A percentile compares a stretch with the other conserved stretches of the same genome.
These are phyloP conservation scores for Harringtonia aguacate DNA, from an alignment of 2,329 filamentous ascomycete genomes.

Conservation along the genomic window DNA sequence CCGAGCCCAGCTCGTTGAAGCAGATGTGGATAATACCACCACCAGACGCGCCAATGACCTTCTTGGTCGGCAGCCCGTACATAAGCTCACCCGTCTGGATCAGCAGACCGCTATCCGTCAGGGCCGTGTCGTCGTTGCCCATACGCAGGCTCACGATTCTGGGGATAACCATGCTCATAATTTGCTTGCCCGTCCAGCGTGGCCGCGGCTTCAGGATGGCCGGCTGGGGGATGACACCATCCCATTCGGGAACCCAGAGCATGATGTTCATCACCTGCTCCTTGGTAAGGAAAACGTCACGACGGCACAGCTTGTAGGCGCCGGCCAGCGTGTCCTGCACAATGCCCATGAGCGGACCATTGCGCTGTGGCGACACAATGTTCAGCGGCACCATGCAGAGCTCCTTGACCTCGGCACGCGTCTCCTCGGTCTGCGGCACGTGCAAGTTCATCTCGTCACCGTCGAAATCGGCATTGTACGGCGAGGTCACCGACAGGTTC, in stretches of 20 bases:
- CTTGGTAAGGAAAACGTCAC: constrained; percentile 83
- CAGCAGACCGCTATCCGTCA: constrained; percentile 67
- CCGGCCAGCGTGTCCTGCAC: constrained; percentile 96
- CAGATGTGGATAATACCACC: constrained; percentile 92
- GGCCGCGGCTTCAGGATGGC: constrained; percentile 90
- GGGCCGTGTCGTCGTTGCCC: constrained; percentile 51
- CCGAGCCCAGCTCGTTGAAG: constrained; percentile 86
- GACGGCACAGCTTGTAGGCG: constrained; percentile 90
- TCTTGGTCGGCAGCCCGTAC: constrained; percentile 87
- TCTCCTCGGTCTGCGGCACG: constrained; percentile 95
- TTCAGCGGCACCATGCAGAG: constrained; percentile 97
- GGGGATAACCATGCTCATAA: constrained; percentile 88
- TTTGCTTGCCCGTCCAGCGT: constrained; percentile 96
- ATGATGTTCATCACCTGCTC: constrained; percentile 94
- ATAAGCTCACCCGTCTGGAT: constrained; percentile 83
- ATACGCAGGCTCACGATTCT: constrained; percentile 70
- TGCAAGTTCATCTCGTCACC: constrained; percentile 99
- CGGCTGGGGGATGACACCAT: constrained; percentile 83
- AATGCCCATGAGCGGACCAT: constrained; percentile 97
- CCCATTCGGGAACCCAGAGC: constrained; percentile 96
- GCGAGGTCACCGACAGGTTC: constrained; percentile 93
- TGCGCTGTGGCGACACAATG: constrained; percentile 95
- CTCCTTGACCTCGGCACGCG: constrained; percentile 85
- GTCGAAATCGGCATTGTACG: constrained; percentile 99
- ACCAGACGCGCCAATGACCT: constrained; percentile 79